Evolutionary conservation across 2,329 filamentous ascomycete genomes (phyloP), one percentile per base, ranked within the genome.

Genomic region (Diaporthe helianthi): DNA sequence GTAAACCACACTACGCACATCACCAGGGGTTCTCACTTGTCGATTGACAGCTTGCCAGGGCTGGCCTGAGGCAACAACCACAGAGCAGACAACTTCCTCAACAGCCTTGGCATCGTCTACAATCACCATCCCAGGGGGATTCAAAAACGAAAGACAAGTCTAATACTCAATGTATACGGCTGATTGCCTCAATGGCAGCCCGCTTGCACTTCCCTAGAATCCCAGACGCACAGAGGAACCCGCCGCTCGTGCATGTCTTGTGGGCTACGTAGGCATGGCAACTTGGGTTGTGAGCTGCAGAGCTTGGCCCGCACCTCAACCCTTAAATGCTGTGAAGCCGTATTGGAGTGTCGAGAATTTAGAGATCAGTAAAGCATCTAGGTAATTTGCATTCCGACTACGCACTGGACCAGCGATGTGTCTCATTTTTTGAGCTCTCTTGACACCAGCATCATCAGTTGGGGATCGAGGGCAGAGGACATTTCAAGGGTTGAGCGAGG

Each of bases 31-130:
- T 38, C 38, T 46, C 38, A 46, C 36, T 44, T 44, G 61, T 55
- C 52, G 24, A 55, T 66, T 66, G 51, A 55, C 61, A n/a, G 54
- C 26, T 22, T 41, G 31, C 19, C 49, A n/a, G 33, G 36, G 46
- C 54, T 53, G 60, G 47, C 68, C 68, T 63, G 36, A 67, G 64
- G 64, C 68, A 49, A 46, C n/a, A 49, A 65, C n/a, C n/a, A n/a
- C 36, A 31, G 51, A 26, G 36, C 54, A 10, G 44, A 46, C 36
- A 44, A 24, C 12, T 24, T 22, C 24, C 24, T 49, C 36, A 7
- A 63, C 17, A n/a, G 46, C n/a, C 26, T 26, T 10, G 38, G 12
- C 24, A 52, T 22, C 22, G 19, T 24, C n/a, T 15, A 3, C 19
- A 5, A 5, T 31, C 19, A 9, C 7, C 29, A 41, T 41, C 26